A percentile compares a stretch with the other conserved stretches of the same genome.
These are phyloP conservation scores for Dichotomopilus funicola DNA, from an alignment of 2,329 filamentous ascomycete species.

Conservation along the genomic window DNA sequence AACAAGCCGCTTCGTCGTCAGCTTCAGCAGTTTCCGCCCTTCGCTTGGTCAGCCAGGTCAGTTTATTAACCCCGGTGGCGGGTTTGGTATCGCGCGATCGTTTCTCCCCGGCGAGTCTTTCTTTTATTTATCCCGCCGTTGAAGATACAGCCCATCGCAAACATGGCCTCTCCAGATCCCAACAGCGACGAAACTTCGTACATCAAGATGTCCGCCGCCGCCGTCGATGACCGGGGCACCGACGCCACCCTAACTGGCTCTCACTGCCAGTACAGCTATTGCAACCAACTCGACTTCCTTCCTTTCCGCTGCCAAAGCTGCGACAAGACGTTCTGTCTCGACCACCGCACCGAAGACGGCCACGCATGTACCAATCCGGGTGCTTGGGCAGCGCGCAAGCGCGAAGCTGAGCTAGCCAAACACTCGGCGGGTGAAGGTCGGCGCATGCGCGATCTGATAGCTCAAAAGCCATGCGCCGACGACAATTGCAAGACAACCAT, in stretches of 20 bases:
- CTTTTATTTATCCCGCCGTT: too few relatives aligned
- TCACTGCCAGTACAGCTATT: conserved; percentile 88
- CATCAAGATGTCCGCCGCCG: conserved; percentile 57
- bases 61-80: too few relatives aligned
- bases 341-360: conserved; percentile 79
- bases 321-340: conserved; percentile 77
- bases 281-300: conserved; percentile 91
- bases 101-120: too few relatives aligned
- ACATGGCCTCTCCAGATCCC: conserved; percentile 48
- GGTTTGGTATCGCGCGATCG: too few relatives aligned
- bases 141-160: conserved; percentile 9
- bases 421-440: conserved; percentile 49
- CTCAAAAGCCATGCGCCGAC: conserved; percentile 62
- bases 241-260: conserved; percentile 82
- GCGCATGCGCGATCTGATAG: conserved; percentile 47
- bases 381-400: conserved; percentile 54
- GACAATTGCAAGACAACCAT: conserved; percentile 63
- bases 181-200: conserved; percentile 48
- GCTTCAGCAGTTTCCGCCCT: neutral
- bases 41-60: conserved; percentile 16
- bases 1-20: neutral
- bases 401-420: conserved; percentile 47
- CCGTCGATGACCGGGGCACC: conserved; percentile 36
- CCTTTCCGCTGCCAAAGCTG: conserved; percentile 93
- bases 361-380: conserved; percentile 62